Conservation (phyloP, 2,329 filamentous ascomycete species). For the Cytospora paraplurivora region DNA sequence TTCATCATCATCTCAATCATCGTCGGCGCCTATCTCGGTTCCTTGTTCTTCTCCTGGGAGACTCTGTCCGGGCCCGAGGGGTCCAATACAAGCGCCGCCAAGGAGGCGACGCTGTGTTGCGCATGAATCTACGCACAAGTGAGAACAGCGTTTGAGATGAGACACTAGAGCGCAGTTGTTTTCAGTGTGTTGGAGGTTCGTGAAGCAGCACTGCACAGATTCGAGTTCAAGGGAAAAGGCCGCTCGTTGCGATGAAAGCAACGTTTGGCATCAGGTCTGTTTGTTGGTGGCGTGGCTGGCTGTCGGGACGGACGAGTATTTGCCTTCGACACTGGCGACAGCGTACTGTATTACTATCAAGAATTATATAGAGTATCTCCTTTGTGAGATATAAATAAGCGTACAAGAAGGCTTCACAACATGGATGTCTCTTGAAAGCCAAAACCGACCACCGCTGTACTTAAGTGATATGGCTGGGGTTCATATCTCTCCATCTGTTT, state of each 20-base stretch:
- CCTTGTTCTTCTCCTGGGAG: conserved; percentile 46
- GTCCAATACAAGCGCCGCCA: conserved; percentile 10
- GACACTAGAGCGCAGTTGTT: too few species aligned
- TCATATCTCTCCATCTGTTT: too few species aligned
- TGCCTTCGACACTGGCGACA: not conserved
- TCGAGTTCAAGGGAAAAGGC: too few species aligned
- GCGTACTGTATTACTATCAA: not conserved
- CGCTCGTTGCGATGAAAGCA: too few species aligned
- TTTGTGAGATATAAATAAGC: not conserved
- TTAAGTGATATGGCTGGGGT: not conserved
- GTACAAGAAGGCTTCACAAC: not conserved
- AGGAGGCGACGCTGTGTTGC: conserved; percentile 24
- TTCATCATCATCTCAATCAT: conserved; percentile 84
- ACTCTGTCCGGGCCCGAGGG: not conserved
- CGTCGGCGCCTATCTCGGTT: conserved; percentile 72
- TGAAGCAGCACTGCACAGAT: too few species aligned
- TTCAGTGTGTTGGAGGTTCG: too few species aligned
- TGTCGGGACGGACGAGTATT: too few species aligned
- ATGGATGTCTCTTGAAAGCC: not conserved
- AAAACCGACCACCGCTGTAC: not conserved
- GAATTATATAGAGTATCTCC: not conserved
- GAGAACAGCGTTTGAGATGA: too few species aligned
- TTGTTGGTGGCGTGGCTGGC: too few species aligned
- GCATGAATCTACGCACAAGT: not conserved
- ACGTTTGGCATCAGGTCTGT: too few species aligned